Evolutionary conservation across 164 flowering plant genomes (phyloP).

Genomic region (Paratinospora sagittata): DNA sequence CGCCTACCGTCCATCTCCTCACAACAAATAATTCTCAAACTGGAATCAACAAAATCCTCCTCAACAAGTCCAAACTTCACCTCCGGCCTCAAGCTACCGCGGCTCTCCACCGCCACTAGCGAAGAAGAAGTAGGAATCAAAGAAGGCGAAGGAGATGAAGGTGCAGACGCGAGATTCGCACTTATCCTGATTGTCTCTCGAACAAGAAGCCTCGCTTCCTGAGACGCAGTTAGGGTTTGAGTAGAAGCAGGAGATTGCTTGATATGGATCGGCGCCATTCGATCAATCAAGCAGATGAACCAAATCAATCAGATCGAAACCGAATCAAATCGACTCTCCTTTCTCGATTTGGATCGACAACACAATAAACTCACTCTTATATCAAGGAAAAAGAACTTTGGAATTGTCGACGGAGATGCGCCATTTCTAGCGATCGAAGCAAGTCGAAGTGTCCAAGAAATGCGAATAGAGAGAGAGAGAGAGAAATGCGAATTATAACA

Average conservation of each 20-base stretch:
- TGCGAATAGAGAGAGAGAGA: not conserved
- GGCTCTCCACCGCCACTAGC: conserved; percentile 9
- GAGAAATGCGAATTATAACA: not conserved
- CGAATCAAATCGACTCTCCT: not conserved
- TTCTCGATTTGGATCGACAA: not conserved
- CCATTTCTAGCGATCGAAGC: not conserved
- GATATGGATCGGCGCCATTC: conserved; percentile 39
- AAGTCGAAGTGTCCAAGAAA: not conserved
- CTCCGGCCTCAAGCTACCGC: conserved; percentile 14
- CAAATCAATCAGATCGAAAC: not conserved
- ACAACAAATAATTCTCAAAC: conserved; percentile 62
- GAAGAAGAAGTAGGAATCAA: conserved; percentile 6
- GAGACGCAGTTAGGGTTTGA: conserved; percentile 28
- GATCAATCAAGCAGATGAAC: not conserved
- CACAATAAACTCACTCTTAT: not conserved
- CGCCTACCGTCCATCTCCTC: conserved; percentile 81
- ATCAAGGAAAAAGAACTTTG: not conserved
- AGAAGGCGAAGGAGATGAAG: conserved; percentile 21
- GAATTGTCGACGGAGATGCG: conserved; percentile 2
- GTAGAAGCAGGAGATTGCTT: conserved; percentile 30
- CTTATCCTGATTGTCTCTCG: conserved; percentile 83
- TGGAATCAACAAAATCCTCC: conserved; percentile 47
- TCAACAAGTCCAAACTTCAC: conserved; percentile 34
- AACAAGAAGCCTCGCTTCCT: conserved; percentile 62
- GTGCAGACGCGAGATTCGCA: conserved; percentile 68